Conservation (phyloP, 805 yeast species). For the Aciculoconidium aculeatum region DNA sequence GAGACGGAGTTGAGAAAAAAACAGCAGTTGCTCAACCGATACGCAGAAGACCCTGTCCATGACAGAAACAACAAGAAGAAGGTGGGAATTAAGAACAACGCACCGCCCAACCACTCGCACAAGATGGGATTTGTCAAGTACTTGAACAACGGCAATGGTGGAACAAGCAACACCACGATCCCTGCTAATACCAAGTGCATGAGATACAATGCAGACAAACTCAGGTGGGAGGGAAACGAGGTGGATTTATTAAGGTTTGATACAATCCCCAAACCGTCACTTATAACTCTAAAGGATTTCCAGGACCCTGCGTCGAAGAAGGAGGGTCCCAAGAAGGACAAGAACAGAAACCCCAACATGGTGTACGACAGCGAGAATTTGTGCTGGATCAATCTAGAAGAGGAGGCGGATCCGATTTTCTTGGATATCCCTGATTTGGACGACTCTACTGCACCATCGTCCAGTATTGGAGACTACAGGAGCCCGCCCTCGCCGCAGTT, state of each 20-base stretch:
- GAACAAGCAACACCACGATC: conserved; percentile 8
- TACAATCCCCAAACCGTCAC: conserved; percentile 28
- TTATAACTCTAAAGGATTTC: conserved; percentile 29
- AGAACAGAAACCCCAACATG: conserved; percentile 41
- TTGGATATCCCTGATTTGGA: conserved; percentile 44
- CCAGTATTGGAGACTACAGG: too few species aligned
- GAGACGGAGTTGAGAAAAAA: conserved; percentile 11
- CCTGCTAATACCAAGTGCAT: conserved; percentile 27
- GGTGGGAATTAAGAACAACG: neutral
- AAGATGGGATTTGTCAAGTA: conserved; percentile 28
- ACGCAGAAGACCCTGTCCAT: too few species aligned
- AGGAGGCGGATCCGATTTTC: conserved; percentile 39
- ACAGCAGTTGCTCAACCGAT: conserved; percentile 24
- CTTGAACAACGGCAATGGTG: conserved; percentile 17
- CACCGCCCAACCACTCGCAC: conserved; percentile 5
- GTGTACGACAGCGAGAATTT: conserved; percentile 51
- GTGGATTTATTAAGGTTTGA: conserved; percentile 51
- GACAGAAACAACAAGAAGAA: conserved; percentile 1
- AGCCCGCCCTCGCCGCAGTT: too few species aligned
- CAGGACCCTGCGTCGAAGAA: conserved; percentile 1
- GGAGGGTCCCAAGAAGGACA: conserved; percentile 6
- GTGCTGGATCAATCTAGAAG: conserved; percentile 50
- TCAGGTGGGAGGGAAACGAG: conserved; percentile 64
- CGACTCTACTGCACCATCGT: conserved; percentile 9
- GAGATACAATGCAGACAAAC: conserved; percentile 47